Evolutionary conservation across 257 asterid species (phyloP), one percentile per base, ranked within the genome.

Genomic region (Knoxia roxburghii): DNA sequence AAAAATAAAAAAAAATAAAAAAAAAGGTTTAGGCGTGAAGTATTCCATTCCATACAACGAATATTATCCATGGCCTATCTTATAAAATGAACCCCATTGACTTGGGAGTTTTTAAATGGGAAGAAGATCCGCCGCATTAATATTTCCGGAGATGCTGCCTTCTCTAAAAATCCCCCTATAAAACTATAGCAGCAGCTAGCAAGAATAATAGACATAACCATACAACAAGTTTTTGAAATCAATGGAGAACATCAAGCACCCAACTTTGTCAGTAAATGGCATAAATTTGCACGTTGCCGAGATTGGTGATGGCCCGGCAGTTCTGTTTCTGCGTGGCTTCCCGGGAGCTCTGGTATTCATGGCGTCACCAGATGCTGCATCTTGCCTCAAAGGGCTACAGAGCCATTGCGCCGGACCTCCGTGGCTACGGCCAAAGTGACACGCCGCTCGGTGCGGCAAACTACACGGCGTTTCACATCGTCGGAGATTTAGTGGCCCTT

Each of bases 271-370:
- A 5, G 80, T 89, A 12, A 93, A 86, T 77, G 96, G 96, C 35
- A 81, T 87, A 32, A 88, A 84, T 55, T 74, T 90, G 86, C 99
- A 94, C 82, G 90, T 94, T 52, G 99, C 96, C 8, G 97, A 88
- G 41, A 79, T 83, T 50, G 96, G 95, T 32, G 69, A 81, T 3
- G 99, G 99, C 5, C 99, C 95, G n/a, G 84, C 95, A 37, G 76
- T 93, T 35, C 75, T 94, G 0, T 79, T 94, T 81, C 81, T 94
- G 61, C 97, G 90, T 68, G 97, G 97, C 51, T 93, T 93, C 81
- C 99, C 99, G 23, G n/a, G 99, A 90, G 81, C 99, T 93, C 11
- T 93, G 99, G 99, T 93, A 93, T 80, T 23, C 97, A 27, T 90
- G 99, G 99, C 96, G 99, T 68, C 95, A 88, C 80, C 99, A 94